phyloP scores from a whole-genome alignment of 2,329 filamentous ascomycete species.

The Elsinoe fawcettii region DNA sequence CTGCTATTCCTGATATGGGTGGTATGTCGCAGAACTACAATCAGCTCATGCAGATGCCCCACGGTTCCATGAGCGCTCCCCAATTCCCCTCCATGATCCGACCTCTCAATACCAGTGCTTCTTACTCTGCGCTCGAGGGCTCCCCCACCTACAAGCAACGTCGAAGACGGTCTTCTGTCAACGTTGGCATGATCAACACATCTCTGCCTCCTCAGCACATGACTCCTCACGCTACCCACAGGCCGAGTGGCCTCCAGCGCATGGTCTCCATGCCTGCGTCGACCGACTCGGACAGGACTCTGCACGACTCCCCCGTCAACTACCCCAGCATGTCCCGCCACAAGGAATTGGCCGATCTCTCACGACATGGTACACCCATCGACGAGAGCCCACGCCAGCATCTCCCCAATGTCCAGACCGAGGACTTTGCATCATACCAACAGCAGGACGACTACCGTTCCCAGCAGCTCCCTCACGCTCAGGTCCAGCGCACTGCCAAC shows the following conservation, averaged over 20 bases:
- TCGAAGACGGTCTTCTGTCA: slow-evolving; percentile 85
- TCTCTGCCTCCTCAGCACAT: slow-evolving; percentile 26
- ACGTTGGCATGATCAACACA: slow-evolving; percentile 55
- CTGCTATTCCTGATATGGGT: slow-evolving; percentile 77
- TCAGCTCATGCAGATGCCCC: slow-evolving; percentile 83
- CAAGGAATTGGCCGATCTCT: slow-evolving; percentile 73
- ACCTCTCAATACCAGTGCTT: slow-evolving; percentile 64
- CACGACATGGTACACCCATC: slow-evolving; percentile 85
- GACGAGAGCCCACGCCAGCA: slow-evolving; percentile 45
- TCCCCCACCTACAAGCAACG: slow-evolving; percentile 99
- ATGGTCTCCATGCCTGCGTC: slow-evolving; percentile 83
- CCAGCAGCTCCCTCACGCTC: slow-evolving; percentile 48
- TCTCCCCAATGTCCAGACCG: slow-evolving; percentile 55
- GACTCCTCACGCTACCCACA: slow-evolving; percentile 54
- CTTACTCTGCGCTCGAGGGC: slow-evolving; percentile 86
- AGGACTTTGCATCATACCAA: slow-evolving; percentile 57
- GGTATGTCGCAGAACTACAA: slow-evolving; percentile 68
- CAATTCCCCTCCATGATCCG: slow-evolving; percentile 68
- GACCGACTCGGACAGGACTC: slow-evolving; percentile 57
- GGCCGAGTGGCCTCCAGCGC: slow-evolving; percentile 81
- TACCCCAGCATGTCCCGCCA: slow-evolving; percentile 59
- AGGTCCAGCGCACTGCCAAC: slow-evolving; percentile 52
- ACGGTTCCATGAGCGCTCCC: slow-evolving; percentile 70
- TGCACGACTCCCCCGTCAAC: slow-evolving; percentile 71
- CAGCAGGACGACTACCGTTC: slow-evolving; percentile 40